Evolutionary conservation across 306 rosid species (phyloP).

Genomic region (Cicer pinnatifidum): DNA sequence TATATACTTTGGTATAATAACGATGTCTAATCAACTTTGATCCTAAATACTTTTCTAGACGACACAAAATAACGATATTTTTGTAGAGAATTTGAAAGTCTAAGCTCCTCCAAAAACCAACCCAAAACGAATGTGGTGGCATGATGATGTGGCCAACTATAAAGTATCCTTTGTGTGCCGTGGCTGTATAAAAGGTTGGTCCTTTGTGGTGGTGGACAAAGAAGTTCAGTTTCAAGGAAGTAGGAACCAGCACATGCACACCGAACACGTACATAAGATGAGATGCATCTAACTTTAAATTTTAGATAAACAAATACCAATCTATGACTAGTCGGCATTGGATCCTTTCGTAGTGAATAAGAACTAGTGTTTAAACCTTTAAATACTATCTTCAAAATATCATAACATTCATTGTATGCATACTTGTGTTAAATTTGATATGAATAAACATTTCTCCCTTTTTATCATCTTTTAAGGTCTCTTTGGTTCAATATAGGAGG

Average conservation of each 20-base stretch:
- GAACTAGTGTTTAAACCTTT: too few relatives aligned
- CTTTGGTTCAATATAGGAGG: too few relatives aligned
- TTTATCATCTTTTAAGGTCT: too few relatives aligned
- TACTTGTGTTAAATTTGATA: too few relatives aligned
- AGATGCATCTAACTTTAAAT: background rate
- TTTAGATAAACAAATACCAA: background rate
- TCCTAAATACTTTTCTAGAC: too few relatives aligned
- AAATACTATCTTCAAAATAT: too few relatives aligned
- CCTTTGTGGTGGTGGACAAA: constrained; percentile 26
- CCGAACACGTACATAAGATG: constrained; percentile 11
- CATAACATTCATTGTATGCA: too few relatives aligned
- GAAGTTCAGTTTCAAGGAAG: constrained; percentile 21
- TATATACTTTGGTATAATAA: too few relatives aligned
- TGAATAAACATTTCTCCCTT: too few relatives aligned
- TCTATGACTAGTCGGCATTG: background rate
- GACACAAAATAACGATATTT: background rate
- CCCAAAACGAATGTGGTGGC: background rate
- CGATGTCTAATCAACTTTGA: background rate
- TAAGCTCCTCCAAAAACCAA: background rate
- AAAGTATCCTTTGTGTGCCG: background rate
- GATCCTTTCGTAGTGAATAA: too few relatives aligned
- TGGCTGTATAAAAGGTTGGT: constrained; percentile 3
- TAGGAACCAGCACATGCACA: constrained; percentile 41
- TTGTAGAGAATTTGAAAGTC: background rate
- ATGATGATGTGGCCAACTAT: constrained; percentile 17